Percentiles rank a stretch among this genome's conserved stretches.
These are phyloP conservation scores for Helenozyma baotianmanensis DNA, from an alignment of 805 yeast genomes.

Conservation along the genomic window DNA sequence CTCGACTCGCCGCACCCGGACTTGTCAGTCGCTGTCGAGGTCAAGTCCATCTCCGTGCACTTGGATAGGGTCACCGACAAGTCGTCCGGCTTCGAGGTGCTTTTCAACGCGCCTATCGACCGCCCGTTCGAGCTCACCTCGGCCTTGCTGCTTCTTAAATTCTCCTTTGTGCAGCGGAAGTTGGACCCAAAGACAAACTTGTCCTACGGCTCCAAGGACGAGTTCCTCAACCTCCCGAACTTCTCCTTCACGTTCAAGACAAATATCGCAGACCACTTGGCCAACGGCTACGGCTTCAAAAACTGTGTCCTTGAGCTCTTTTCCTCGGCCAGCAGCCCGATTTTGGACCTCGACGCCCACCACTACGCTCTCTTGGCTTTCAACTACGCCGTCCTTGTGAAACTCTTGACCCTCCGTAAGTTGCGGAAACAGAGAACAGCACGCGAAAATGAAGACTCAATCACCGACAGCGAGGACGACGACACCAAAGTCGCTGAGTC, in stretches of 20 bases:
- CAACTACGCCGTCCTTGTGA: conserved; percentile 27
- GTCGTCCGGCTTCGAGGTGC: conserved; percentile 36
- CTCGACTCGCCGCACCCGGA: conserved; percentile 5
- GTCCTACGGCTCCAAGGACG: conserved; percentile 12
- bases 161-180: conserved; percentile 16
- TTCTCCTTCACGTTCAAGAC: conserved; percentile 31
- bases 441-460: too few relatives aligned
- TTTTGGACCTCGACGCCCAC: conserved; percentile 31
- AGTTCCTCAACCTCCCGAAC: conserved; percentile 33
- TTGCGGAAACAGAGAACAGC: conserved; percentile 6
- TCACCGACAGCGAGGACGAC: neutral
- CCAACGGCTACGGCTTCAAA: conserved; percentile 32
- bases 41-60: conserved; percentile 8
- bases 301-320: conserved; percentile 34
- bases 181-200: neutral
- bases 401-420: conserved; percentile 20
- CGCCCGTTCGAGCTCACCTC: conserved; percentile 30
- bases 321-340: conserved; percentile 35
- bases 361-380: conserved; percentile 30
- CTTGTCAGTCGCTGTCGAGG: conserved; percentile 3
- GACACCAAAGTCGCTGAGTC: neutral
- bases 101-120: conserved; percentile 28
- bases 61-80: conserved; percentile 5
- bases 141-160: conserved; percentile 29
- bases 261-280: conserved; percentile 29